Conservation (phyloP, 768 basidiomycete genomes). For the Terana coerulea region DNA sequence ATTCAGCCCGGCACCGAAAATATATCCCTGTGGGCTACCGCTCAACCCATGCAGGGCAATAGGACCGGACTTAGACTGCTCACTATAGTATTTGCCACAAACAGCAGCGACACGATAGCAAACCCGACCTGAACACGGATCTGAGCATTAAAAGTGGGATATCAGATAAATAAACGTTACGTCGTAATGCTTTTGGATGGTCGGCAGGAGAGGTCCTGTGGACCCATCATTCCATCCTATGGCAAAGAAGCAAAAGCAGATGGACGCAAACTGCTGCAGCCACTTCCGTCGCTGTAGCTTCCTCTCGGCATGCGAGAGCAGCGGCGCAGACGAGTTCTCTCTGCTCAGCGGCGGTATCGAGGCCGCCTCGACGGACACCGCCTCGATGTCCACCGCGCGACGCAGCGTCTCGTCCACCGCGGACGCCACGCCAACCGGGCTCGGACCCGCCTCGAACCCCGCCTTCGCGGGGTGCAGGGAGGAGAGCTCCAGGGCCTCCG, state of each 20-base stretch:
- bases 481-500: slow-evolving; percentile 20
- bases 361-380: neutral
- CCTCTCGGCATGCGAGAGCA: slow-evolving; percentile 18
- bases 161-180: slow-evolving; percentile 20
- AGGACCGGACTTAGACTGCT: no score
- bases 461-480: neutral
- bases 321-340: slow-evolving; percentile 14
- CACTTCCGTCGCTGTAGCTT: slow-evolving; percentile 12
- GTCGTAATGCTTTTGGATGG: slow-evolving; percentile 55
- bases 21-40: slow-evolving; percentile 36
- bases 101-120: slow-evolving; percentile 56
- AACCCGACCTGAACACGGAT: slow-evolving; percentile 38
- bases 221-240: slow-evolving; percentile 78
- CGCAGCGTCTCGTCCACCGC: neutral
- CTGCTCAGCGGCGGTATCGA: slow-evolving; percentile 9
- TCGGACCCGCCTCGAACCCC: neutral
- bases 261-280: slow-evolving; percentile 45
- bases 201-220: slow-evolving; percentile 70
- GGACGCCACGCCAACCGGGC: neutral
- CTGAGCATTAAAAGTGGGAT: neutral
- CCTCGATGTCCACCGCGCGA: neutral
- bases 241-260: slow-evolving; percentile 58
- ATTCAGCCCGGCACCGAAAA: slow-evolving; percentile 46
- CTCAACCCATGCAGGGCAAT: no score
- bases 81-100: slow-evolving; percentile 46